phyloP scores from a whole-genome alignment of 2,329 filamentous ascomycete species.

The Alternaria consortialis region DNA sequence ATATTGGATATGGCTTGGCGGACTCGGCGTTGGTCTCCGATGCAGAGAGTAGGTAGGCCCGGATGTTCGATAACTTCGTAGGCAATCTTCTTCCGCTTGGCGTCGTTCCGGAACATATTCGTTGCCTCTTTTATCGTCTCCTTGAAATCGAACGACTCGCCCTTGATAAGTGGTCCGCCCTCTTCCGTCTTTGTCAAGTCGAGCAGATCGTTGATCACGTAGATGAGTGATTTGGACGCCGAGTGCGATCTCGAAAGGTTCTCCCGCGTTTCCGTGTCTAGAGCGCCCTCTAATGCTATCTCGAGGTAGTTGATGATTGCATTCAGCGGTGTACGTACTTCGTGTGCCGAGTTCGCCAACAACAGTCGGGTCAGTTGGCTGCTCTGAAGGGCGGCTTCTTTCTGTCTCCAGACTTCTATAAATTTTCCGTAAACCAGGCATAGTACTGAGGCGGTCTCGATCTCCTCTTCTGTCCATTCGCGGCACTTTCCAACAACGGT shows the following conservation, averaged over 20 bases:
- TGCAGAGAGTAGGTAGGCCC: slow-evolving; percentile 73
- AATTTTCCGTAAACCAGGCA: slow-evolving; percentile 90
- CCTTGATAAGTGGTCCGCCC: slow-evolving; percentile 78
- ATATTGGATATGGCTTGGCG: slow-evolving; percentile 85
- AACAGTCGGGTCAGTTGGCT: slow-evolving; percentile 82
- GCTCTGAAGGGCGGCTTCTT: slow-evolving; percentile 82
- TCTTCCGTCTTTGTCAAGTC: slow-evolving; percentile 90
- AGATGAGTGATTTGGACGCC: slow-evolving; percentile 90
- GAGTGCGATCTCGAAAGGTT: slow-evolving; percentile 86
- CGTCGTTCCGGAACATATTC: slow-evolving; percentile 76
- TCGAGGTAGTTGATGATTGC: slow-evolving; percentile 96
- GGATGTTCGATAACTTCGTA: slow-evolving; percentile 75
- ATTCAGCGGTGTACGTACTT: slow-evolving; percentile 89
- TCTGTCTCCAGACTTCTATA: slow-evolving; percentile 92
- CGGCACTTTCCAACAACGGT: slow-evolving; percentile 81
- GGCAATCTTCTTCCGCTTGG: slow-evolving; percentile 75
- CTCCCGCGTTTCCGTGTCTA: slow-evolving; percentile 85
- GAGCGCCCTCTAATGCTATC: slow-evolving; percentile 81
- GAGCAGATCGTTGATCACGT: slow-evolving; percentile 90
- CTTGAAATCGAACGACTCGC: slow-evolving; percentile 79
- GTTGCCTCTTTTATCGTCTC: slow-evolving; percentile 79
- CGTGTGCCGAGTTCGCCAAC: slow-evolving; percentile 87
- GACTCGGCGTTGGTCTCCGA: slow-evolving; percentile 82
- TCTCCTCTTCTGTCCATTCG: slow-evolving; percentile 88
- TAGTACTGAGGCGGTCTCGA: slow-evolving; percentile 87